Evolutionary conservation across 306 rosid genomes (phyloP).

Genomic region (Quercus aquifolioides): DNA sequence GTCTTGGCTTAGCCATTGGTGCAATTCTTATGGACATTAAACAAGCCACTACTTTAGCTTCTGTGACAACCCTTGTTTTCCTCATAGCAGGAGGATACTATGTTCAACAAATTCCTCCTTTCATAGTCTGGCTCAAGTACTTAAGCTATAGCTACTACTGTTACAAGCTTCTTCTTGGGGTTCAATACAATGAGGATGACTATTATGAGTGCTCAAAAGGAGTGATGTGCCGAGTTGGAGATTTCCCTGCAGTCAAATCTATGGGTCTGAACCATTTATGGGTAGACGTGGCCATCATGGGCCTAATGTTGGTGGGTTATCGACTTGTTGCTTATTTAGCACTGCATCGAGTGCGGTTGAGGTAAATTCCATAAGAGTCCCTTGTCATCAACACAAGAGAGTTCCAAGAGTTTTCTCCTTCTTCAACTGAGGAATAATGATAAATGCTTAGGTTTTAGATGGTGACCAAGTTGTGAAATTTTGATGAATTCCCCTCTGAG

Average conservation of each 20-base stretch:
- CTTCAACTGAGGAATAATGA: slow-evolving; percentile 53
- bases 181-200: slow-evolving; percentile 72
- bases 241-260: slow-evolving; percentile 70
- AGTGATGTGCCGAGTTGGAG: slow-evolving; percentile 59
- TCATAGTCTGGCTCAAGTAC: slow-evolving; percentile 89
- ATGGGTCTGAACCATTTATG: slow-evolving; percentile 77
- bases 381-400: slow-evolving; percentile 24
- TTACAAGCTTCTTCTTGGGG: slow-evolving; percentile 91
- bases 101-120: slow-evolving; percentile 83
- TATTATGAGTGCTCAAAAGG: slow-evolving; percentile 77
- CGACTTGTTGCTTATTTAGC: slow-evolving; percentile 85
- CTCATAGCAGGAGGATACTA: slow-evolving; percentile 99
- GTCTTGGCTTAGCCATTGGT: slow-evolving; percentile 91
- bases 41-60: slow-evolving; percentile 91
- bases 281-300: slow-evolving; percentile 79
- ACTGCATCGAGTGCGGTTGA: slow-evolving; percentile 70
- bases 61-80: slow-evolving; percentile 93
- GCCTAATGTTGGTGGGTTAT: slow-evolving; percentile 83
- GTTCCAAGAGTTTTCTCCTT: slow-evolving; percentile 44
- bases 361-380: slow-evolving; percentile 23
- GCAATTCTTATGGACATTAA: slow-evolving; percentile 93
- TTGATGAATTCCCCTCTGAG: slow-evolving; percentile 25
- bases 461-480: slow-evolving; percentile 32
- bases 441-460: slow-evolving; percentile 29
- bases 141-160: slow-evolving; percentile 95